These are phyloP conservation scores for Anthracocystis walkeri DNA, from an alignment of 1,284 basidiomycete species.

Conservation along the genomic window DNA sequence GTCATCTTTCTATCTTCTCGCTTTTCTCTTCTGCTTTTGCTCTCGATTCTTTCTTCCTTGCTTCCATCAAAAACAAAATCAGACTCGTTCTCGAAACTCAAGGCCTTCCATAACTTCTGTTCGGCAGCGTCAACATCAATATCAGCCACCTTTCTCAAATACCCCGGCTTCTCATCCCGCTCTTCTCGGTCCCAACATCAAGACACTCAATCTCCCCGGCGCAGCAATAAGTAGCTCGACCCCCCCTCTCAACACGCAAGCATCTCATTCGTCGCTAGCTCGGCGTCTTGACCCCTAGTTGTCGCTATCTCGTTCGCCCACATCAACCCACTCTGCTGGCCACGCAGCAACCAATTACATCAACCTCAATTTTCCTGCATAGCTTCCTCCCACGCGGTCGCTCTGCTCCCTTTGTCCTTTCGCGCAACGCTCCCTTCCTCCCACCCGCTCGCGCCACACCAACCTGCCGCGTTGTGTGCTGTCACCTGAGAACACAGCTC, in stretches of 20 bases:
- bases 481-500: neutral
- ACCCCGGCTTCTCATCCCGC: constrained; percentile 7
- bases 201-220: neutral
- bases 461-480: constrained; percentile 1
- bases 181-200: neutral
- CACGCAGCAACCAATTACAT: too few species aligned
- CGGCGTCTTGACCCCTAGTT: neutral
- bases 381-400: constrained; percentile 8
- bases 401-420: neutral
- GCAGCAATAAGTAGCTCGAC: too few species aligned
- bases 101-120: neutral
- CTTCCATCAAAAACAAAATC: neutral
- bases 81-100: neutral
- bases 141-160: neutral
- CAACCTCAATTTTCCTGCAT: neutral
- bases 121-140: neutral
- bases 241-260: constrained; percentile 4
- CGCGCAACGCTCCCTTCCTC: neutral
- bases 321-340: constrained; percentile 1
- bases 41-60: neutral
- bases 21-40: neutral
- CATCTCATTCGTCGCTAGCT: constrained; percentile 2
- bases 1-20: constrained; percentile 5
- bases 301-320: neutral
- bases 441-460: neutral